phyloP scores from a whole-genome alignment of 371 early-diverging fungal species.

The Rhizopus delemar region DNA sequence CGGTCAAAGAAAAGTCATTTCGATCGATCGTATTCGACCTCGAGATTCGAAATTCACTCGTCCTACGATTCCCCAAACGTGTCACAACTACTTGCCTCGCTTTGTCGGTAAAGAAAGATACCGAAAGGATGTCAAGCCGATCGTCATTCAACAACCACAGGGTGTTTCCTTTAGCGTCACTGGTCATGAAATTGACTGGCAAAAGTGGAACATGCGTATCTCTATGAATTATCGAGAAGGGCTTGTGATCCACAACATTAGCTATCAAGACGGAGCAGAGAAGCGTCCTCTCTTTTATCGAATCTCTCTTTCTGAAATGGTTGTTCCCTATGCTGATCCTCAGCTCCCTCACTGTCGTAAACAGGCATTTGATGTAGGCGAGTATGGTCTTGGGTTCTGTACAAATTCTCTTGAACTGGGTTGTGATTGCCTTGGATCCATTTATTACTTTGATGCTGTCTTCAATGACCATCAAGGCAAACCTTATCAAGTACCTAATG shows the following conservation, averaged over 20 bases:
- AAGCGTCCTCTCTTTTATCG: constrained; percentile 52
- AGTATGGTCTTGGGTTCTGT: constrained; percentile 55
- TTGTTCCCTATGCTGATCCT: constrained; percentile 61
- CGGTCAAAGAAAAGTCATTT: constrained; percentile 46
- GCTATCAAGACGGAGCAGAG: constrained; percentile 50
- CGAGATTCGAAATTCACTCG: constrained; percentile 50
- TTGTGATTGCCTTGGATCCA: constrained; percentile 59
- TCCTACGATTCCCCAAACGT: constrained; percentile 45
- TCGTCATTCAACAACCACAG: constrained; percentile 54
- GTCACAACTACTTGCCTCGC: constrained; percentile 56
- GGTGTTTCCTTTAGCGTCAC: constrained; percentile 55
- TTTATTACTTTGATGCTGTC: constrained; percentile 57
- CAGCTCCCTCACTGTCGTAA: constrained; percentile 45
- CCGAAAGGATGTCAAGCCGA: constrained; percentile 56
- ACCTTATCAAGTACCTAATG: constrained; percentile 53
- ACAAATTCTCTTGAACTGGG: constrained; percentile 47
- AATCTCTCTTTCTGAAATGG: constrained; percentile 56
- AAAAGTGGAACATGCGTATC: constrained; percentile 60
- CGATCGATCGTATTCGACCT: constrained; percentile 49
- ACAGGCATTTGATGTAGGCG: constrained; percentile 59
- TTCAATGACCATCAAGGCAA: constrained; percentile 53
- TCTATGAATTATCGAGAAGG: constrained; percentile 62
- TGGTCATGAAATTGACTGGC: constrained; percentile 57
- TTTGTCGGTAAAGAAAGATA: constrained; percentile 50
- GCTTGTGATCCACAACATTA: constrained; percentile 55